These are phyloP conservation scores for Entomortierella lignicola DNA, from an alignment of 192 early-diverging fungal species.

Conservation along the genomic window DNA sequence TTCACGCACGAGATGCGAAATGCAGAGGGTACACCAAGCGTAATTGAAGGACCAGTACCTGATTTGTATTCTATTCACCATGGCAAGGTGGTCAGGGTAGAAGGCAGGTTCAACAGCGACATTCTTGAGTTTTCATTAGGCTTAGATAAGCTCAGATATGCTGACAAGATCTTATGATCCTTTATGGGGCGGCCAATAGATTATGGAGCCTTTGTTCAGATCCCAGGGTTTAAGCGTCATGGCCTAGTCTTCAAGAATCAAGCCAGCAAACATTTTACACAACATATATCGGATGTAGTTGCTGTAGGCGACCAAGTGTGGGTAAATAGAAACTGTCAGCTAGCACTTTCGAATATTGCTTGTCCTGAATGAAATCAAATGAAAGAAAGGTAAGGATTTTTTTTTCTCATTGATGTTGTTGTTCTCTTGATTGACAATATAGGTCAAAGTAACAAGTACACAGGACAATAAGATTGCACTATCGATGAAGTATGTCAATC, in stretches of 20 bases:
- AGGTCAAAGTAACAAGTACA: conserved; percentile 55
- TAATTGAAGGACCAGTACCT: conserved; percentile 36
- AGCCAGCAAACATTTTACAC: conserved; percentile 47
- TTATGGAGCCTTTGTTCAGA: conserved; percentile 57
- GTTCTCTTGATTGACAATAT: background rate
- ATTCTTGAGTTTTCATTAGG: too few species aligned
- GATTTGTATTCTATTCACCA: conserved; percentile 56
- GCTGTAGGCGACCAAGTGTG: conserved; percentile 53
- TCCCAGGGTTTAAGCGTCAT: conserved; percentile 36
- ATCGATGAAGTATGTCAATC: conserved; percentile 59
- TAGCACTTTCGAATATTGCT: too few species aligned
- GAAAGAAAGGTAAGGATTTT: too few species aligned
- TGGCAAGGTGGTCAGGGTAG: conserved; percentile 42
- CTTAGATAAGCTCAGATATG: background rate
- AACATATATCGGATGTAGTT: conserved; percentile 55
- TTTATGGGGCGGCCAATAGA: conserved; percentile 23
- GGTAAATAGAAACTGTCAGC: too few species aligned
- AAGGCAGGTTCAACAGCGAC: conserved; percentile 14
- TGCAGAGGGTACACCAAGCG: background rate
- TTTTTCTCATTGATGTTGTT: background rate
- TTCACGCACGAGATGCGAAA: conserved; percentile 2
- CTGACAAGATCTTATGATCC: too few species aligned
- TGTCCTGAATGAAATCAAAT: too few species aligned
- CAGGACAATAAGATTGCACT: conserved; percentile 57
- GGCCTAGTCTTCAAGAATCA: conserved; percentile 56